Base-by-base conservation (phyloP, 768 basidiomycete genomes). In the Tricholomella constricta region DNA sequence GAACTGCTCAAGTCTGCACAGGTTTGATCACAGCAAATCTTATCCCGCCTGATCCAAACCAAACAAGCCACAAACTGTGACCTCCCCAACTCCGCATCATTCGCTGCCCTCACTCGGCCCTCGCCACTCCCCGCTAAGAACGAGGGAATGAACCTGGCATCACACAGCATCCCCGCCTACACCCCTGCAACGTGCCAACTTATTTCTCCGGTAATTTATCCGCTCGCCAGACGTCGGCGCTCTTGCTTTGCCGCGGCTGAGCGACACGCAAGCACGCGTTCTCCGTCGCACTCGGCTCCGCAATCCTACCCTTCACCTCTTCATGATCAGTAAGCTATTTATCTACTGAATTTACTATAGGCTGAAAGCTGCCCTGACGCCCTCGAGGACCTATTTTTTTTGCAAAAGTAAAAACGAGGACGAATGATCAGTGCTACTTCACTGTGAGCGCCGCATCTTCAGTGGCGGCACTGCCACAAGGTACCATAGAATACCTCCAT, bases 11-110 rank as follows among this genome's bases (percentile, higher is more conserved):
- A 26, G 36, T 50, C 17, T 47, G 55, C 56, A 60, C 59, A 60
- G 59, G 53, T 57, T 60, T 60, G 56, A 60, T 60, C 56, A 51
- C 41, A 46, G 44, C 37, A 55, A 56, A 60, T 60, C 55, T 51
- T 32, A 60, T 57, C 59, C 55, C 59, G 53, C 40, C 35, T 31
- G 40, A 27, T 41, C 27, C 54, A 37, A 54, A 49, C 45, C 55
- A 56, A 56, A 34, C 52, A 45, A 56, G 43, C 55, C 55, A 53
- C 44, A 43, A 56, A 53, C n/a, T n/a, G n/a, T n/a, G n/a, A n/a
- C n/a, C n/a, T 22, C 40, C 52, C 46, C 49, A 54, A 38, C 47
- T 53, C 54, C 55, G 52, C 52, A 54, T 47, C 56, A 51, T 40
- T 41, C 56, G 52, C 37, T 53, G 46, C 51, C 34, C 27, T 23